Base-by-base conservation (phyloP, 192 early-diverging fungal species). In the Coemansia asiatica region DNA sequence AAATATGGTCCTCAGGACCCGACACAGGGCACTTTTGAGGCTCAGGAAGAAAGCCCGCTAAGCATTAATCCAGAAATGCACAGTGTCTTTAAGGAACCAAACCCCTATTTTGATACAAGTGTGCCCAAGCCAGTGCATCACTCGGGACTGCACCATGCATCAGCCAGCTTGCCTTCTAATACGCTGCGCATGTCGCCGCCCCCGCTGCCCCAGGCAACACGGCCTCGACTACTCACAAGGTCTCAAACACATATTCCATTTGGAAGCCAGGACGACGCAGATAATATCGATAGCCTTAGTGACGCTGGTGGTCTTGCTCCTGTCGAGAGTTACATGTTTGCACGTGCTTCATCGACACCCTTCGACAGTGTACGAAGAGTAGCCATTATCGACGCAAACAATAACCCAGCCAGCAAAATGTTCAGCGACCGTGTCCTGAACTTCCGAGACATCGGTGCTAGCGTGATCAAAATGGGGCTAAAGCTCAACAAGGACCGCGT, bases 371-470 rank as follows among this genome's bases (percentile, higher is more conserved):
- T 81, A 56, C 72, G 69, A 44, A 65, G 33, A 16, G 78, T 63
- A 0, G 78, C 72, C 13, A 71, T 75, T 21, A 44, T 62, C 50
- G 66, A 68, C 13, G 78, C 78, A 15, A 28, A 60, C 28, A 63
- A 55, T 16, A 71, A 68, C 60, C 29, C 60, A 21, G 50, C 38
- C 58, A 55, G 29, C 35, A 57, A 53, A 44, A 64, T 68, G 71
- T 67, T 82, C 58, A 72, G 79, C 63, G 79, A 76, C 64, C 64
- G 66, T 9, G 68, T 82, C 10, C 44, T 82, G 33, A 82, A 82
- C 54, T 82, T 82, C 26, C 79, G 79, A 13, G 79, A 82, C 27
- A 46, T 82, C 27, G 73, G 79, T 26, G 71, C 69, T 58, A 82
- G 79, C 56, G 78, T 71, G 6, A 74, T 74, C 49, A 74, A 74